These are phyloP conservation scores for Bipolaris cookei DNA, from an alignment of 2,329 filamentous ascomycete genomes.

Conservation along the genomic window DNA sequence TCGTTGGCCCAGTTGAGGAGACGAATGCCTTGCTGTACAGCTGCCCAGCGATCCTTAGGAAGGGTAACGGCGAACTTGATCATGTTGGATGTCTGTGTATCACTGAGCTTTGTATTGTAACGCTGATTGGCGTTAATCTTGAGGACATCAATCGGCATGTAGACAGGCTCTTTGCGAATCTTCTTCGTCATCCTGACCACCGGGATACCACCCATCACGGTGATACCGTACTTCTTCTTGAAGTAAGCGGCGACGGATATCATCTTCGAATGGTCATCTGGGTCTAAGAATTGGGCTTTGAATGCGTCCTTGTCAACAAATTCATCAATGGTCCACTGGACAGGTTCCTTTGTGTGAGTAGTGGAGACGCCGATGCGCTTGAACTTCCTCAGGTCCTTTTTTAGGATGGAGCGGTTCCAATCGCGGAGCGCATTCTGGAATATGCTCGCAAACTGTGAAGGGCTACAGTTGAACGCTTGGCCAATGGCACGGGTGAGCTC, in stretches of 20 bases:
- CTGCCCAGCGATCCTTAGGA: constrained; percentile 69
- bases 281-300: constrained; percentile 59
- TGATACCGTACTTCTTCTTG: constrained; percentile 58
- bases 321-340: constrained; percentile 59
- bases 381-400: constrained; percentile 52
- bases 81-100: constrained; percentile 77
- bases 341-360: constrained; percentile 47
- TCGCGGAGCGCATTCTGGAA: constrained; percentile 31
- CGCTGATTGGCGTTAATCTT: constrained; percentile 62
- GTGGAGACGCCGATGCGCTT: constrained; percentile 51
- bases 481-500: constrained; percentile 45
- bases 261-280: constrained; percentile 64
- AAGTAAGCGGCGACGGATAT: constrained; percentile 65
- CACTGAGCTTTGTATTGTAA: constrained; percentile 64
- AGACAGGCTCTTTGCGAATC: constrained; percentile 48
- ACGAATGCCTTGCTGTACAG: constrained; percentile 71
- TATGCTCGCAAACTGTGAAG: constrained; percentile 22
- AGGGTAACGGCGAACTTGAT: constrained; percentile 90
- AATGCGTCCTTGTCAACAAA: constrained; percentile 54
- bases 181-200: constrained; percentile 65
- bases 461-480: constrained; percentile 37
- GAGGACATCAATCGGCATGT: constrained; percentile 64
- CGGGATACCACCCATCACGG: constrained; percentile 58
- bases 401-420: constrained; percentile 37
- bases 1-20: constrained; percentile 74